A percentile compares a stretch with the other conserved stretches of the same genome.
phyloP scores from a whole-genome alignment of 768 basidiomycete genomes.

The Hypholoma fasciculare region DNA sequence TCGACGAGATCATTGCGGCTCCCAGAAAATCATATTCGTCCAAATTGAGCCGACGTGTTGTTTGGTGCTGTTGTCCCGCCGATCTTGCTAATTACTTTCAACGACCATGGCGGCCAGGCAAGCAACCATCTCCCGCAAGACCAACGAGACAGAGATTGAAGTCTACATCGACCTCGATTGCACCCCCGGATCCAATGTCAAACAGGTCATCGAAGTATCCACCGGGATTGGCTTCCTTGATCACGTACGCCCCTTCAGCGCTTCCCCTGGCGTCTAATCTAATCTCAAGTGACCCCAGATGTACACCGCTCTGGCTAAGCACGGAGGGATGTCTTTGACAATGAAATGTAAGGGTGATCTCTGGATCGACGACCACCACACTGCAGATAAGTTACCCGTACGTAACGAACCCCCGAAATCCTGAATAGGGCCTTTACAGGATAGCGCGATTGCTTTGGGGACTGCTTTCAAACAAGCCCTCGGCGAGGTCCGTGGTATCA shows the following conservation, averaged over 20 bases:
- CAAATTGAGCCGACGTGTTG: constrained; percentile 26
- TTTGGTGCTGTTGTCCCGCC: constrained; percentile 28
- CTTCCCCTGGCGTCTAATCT: constrained; percentile 6
- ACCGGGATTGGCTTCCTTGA: constrained; percentile 99
- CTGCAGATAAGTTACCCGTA: constrained; percentile 78
- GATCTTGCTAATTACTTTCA: constrained; percentile 5
- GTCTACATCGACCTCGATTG: constrained; percentile 83
- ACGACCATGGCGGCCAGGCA: constrained; percentile 41
- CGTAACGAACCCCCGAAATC: background rate
- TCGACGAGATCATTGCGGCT: constrained; percentile 19
- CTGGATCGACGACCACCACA: constrained; percentile 98
- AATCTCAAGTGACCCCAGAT: constrained; percentile 54
- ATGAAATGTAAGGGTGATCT: constrained; percentile 95
- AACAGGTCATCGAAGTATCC: constrained; percentile 79
- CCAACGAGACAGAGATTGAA: constrained; percentile 90
- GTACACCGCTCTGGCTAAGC: constrained; percentile 97
- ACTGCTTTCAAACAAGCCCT: constrained; percentile 93
- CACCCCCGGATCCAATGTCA: constrained; percentile 54
- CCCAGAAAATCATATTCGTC: constrained; percentile 14
- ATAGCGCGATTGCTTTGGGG: constrained; percentile 84
- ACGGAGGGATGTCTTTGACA: constrained; percentile 89
- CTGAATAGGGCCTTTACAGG: constrained; percentile 55
- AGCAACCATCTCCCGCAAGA: constrained; percentile 78
- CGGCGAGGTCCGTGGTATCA: constrained; percentile 92
- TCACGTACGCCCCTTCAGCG: constrained; percentile 59